Conservation (phyloP, 169 alveolate genomes). For the Cystoisospora suis region DNA sequence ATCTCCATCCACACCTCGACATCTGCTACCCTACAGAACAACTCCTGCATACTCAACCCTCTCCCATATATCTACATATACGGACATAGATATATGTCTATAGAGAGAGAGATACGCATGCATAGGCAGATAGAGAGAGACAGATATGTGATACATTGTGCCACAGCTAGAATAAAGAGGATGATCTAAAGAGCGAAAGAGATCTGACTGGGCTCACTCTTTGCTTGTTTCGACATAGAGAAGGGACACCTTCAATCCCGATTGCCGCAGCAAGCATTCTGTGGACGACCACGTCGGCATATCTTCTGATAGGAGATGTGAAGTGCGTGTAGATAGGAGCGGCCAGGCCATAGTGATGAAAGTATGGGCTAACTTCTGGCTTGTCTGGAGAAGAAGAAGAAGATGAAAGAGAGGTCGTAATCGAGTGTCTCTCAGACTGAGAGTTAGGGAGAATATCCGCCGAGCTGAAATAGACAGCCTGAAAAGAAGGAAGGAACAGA, state of each 20-base stretch:
- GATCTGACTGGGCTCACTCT: too few species aligned
- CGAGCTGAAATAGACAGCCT: slow-evolving; percentile 81
- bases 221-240: background rate
- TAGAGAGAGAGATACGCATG: too few species aligned
- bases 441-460: slow-evolving; percentile 53
- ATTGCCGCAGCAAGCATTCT: slow-evolving; percentile 69
- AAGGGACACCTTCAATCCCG: slow-evolving; percentile 52
- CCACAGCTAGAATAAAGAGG: too few species aligned
- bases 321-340: slow-evolving; percentile 98
- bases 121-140: too few species aligned
- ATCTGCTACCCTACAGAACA: too few species aligned
- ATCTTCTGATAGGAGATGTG: slow-evolving; percentile 99
- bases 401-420: background rate
- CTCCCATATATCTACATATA: too few species aligned
- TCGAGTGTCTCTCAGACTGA: background rate
- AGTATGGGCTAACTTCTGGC: background rate
- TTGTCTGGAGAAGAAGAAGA: background rate
- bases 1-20: too few species aligned
- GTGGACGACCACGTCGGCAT: slow-evolving; percentile 80
- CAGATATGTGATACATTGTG: too few species aligned
- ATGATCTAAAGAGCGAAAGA: too few species aligned
- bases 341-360: slow-evolving; percentile 95
- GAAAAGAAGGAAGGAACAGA: background rate
- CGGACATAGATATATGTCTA: too few species aligned
- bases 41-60: too few species aligned